Evolutionary conservation across 306 rosid species (phyloP), one percentile per base, ranked within the genome.

Genomic region (Luffa acutangula): DNA sequence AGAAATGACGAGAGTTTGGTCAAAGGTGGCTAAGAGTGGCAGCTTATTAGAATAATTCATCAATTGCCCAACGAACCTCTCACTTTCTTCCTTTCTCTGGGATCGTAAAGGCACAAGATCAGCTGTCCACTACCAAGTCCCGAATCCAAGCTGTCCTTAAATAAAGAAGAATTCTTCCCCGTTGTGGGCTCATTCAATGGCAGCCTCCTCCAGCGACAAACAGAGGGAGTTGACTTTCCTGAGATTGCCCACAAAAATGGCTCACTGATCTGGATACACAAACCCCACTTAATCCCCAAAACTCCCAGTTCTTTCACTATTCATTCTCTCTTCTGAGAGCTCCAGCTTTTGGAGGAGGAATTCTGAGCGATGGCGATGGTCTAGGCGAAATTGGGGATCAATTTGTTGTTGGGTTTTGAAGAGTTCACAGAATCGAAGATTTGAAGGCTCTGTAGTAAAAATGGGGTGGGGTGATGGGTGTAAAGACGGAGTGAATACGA

Each of bases 401-500:
- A 49, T 73, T 73, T 8, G 8, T 17, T 49, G 60, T 49, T 33
- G 78, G 43, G 43, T 8, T 48, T 73, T 51, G 4, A 54, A 52
- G 46, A 31, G 42, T 21, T 63, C 11, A 15, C 3, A 48, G 64
- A 37, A 74, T 14, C 18, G 54, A 51, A 37, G 63, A 75, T 73
- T 75, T 53, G 78, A 49, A 52, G 46, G 62, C 7, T 74, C 46
- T 51, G 62, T 7, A 7, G 62, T 7, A 7, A 49, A 51, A 59
- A 89, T 90, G 92, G 93, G 58, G 0, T 87, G 82, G 88, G 69
- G 87, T 71, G 83, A 84, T 69, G 85, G 86, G 82, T 89, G 86
- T 20, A 89, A 86, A 12, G 92, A 90, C 18, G 85, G 87, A 59
- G 78, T 79, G 45, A 79, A 86, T 80, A 83, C 95, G 14, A 85